Evolutionary conservation across 2,329 filamentous ascomycete species (phyloP), one percentile per base, ranked within the genome.

Genomic region (Sporothrix curviconia): DNA sequence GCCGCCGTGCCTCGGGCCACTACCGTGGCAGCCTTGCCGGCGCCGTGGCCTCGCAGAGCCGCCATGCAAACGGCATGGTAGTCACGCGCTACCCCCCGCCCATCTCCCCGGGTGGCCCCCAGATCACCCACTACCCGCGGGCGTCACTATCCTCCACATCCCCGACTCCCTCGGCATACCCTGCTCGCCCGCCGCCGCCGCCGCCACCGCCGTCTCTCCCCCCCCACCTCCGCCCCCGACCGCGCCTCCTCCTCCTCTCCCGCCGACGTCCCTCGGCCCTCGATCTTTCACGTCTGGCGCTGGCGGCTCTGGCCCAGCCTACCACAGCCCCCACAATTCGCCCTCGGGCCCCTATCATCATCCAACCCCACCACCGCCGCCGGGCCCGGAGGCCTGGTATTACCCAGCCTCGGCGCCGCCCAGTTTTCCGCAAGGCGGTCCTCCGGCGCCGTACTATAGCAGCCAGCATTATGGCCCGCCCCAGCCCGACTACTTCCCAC

Each of bases 31-130:
- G 46, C 34, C 32, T 40, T 34, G 52, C 62, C 51, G 54, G 30
- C 17, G 52, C 46, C 7, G 54, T 51, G 34, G 71, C 72, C 11
- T 55, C 59, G 9, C 56, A 43, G 25, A 57, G 36, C 19, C 54
- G 57, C 7, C 57, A 59, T 8, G 25, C 53, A 66, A 72, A 64
- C 59, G 68, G 69, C 17, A 69, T 71, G 52, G 66, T 73, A 14
- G 69, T 73, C 37, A 73, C 71, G 4, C 66, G 69, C 44, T 74
- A 73, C 58, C 65, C 65, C n/a, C 67, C 65, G 25, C 70, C 70
- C 62, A 32, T 72, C 66, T 55, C 70, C 66, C n/a, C 67, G 1
- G 34, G 39, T 68, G 39, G 69, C 68, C 55, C 71, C 67, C 68
- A 32, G 66, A 62, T 57, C 60, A 40, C 60, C 57, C 57, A 56